These are phyloP conservation scores for Trichoderma atroviride DNA, from an alignment of 2,329 filamentous ascomycete genomes.

Conservation along the genomic window DNA sequence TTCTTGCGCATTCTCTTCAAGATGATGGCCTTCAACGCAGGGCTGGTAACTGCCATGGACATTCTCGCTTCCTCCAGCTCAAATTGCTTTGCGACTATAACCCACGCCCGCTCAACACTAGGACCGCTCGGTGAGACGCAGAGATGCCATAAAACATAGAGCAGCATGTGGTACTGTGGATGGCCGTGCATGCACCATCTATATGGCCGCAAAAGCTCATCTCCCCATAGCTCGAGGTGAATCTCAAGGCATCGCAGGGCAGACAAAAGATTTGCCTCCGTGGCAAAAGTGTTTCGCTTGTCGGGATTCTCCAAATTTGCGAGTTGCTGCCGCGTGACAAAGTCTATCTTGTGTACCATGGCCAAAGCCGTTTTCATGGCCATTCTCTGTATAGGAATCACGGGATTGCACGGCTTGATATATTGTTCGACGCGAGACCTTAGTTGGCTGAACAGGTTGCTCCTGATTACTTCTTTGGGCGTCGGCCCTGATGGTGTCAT, in stretches of 20 bases:
- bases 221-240: slow-evolving; percentile 34
- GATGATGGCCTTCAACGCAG: slow-evolving; percentile 23
- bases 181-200: slow-evolving; percentile 45
- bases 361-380: slow-evolving; percentile 36
- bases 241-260: slow-evolving; percentile 42
- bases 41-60: slow-evolving; percentile 18
- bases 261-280: slow-evolving; percentile 39
- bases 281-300: slow-evolving; percentile 32
- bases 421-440: slow-evolving; percentile 39
- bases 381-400: slow-evolving; percentile 48
- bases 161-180: slow-evolving; percentile 48
- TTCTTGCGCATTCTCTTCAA: slow-evolving; percentile 25
- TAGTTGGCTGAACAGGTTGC: slow-evolving; percentile 44
- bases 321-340: slow-evolving; percentile 39
- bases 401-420: slow-evolving; percentile 51
- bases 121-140: slow-evolving; percentile 43
- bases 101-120: slow-evolving; percentile 32
- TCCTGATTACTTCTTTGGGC: slow-evolving; percentile 40
- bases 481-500: slow-evolving; percentile 23
- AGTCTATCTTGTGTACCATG: slow-evolving; percentile 41
- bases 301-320: slow-evolving; percentile 31
- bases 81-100: slow-evolving; percentile 16
- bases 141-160: slow-evolving; percentile 49
- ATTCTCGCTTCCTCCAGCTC: slow-evolving; percentile 21
- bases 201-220: slow-evolving; percentile 44